These are phyloP conservation scores for Quercus wislizeni DNA, from an alignment of 306 rosid genomes.

Conservation along the genomic window DNA sequence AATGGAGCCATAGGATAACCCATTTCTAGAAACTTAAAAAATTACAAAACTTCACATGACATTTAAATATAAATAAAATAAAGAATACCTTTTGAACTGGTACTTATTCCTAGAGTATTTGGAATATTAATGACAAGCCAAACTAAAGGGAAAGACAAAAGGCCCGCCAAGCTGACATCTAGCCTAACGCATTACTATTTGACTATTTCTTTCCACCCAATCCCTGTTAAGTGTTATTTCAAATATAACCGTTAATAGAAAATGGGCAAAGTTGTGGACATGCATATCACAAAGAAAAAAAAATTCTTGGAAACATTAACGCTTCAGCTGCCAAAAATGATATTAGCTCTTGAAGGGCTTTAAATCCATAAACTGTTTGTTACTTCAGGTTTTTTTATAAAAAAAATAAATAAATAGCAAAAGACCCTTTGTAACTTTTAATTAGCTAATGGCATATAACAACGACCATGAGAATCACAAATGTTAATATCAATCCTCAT, in stretches of 20 bases:
- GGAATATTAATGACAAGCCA: too few species aligned
- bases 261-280: neutral
- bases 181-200: too few species aligned
- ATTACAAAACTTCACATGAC: too few species aligned
- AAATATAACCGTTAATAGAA: neutral
- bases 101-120: neutral
- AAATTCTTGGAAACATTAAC: neutral
- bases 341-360: neutral
- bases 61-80: neutral
- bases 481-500: slow-evolving; percentile 3
- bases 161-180: too few species aligned
- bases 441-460: slow-evolving; percentile 9
- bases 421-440: neutral
- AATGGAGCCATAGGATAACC: too few species aligned
- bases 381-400: neutral
- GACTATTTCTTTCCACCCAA: neutral
- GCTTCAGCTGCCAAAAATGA: neutral
- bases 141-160: too few species aligned
- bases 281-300: neutral
- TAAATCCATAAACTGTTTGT: neutral
- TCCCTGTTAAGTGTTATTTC: neutral
- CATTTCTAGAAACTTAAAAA: too few species aligned
- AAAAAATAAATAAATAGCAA: too few species aligned
- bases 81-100: neutral
- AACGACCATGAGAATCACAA: slow-evolving; percentile 6